These are phyloP conservation scores for Sicyos edulis DNA, from an alignment of 306 rosid genomes.

Conservation along the genomic window DNA sequence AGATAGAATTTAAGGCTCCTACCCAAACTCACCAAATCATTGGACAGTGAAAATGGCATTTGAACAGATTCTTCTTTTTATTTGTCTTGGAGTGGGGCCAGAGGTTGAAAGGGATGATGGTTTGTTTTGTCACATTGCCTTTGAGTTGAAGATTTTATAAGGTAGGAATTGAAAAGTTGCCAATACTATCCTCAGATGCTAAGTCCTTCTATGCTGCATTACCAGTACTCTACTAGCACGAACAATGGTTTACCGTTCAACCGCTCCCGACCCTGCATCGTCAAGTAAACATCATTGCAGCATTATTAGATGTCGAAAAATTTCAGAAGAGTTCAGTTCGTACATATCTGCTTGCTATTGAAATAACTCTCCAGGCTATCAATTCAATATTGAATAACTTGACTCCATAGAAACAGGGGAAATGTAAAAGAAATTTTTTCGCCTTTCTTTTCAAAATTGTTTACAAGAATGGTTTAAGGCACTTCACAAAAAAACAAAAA, in stretches of 20 bases:
- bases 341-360: no score
- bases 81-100: background rate
- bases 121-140: slow-evolving; percentile 8
- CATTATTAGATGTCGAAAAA: background rate
- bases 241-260: slow-evolving; percentile 72
- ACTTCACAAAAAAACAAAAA: background rate
- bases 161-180: background rate
- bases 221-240: slow-evolving; percentile 58
- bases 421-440: background rate
- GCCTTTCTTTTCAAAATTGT: background rate
- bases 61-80: background rate
- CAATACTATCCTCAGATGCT: background rate
- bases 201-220: background rate
- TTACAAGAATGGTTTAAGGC: background rate
- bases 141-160: background rate
- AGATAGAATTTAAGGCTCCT: slow-evolving; percentile 11
- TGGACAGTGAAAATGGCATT: slow-evolving; percentile 17
- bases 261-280: slow-evolving; percentile 65
- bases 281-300: slow-evolving; percentile 3
- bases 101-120: slow-evolving; percentile 8
- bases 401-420: background rate
- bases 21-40: slow-evolving; percentile 23
- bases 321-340: background rate
- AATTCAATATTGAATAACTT: background rate
- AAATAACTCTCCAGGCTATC: no score